A percentile compares a stretch with the other conserved stretches of the same genome.
These are phyloP conservation scores for Colletotrichum gigasporum DNA, from an alignment of 2,329 filamentous ascomycete genomes.

Conservation along the genomic window DNA sequence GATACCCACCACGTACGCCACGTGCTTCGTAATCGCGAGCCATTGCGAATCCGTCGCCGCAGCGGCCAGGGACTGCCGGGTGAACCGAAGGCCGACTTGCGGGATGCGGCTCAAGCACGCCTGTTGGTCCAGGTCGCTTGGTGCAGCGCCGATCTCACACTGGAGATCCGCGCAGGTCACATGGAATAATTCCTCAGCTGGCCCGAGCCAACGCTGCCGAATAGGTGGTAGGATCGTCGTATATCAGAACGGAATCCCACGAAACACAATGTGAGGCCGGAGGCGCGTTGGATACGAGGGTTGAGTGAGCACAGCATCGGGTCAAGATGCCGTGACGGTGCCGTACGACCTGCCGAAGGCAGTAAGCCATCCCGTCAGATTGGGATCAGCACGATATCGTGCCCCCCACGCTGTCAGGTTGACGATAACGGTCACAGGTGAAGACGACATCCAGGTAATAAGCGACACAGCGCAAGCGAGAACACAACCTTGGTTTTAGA, in stretches of 20 bases:
- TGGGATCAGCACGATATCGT: neutral
- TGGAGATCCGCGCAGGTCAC: constrained; percentile 6
- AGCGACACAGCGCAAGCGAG: neutral
- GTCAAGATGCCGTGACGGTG: neutral
- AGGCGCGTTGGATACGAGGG: neutral
- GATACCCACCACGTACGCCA: constrained; percentile 6
- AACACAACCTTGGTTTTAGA: neutral
- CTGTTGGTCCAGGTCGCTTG: neutral
- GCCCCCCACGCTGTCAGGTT: neutral
- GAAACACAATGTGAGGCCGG: neutral
- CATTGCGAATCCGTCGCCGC: neutral
- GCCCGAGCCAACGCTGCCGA: neutral
- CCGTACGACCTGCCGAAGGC: neutral
- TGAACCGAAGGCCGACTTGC: neutral
- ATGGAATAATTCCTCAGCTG: neutral
- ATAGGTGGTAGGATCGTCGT: neutral
- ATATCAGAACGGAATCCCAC: neutral
- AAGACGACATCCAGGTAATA: neutral
- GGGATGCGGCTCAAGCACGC: constrained; percentile 8
- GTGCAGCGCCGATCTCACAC: neutral
- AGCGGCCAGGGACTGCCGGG: neutral
- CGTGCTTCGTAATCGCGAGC: constrained; percentile 11
- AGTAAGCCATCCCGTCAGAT: neutral
- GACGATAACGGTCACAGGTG: neutral
- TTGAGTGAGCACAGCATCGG: neutral